Evolutionary conservation across 1,284 basidiomycete genomes (phyloP).

Genomic region (Ustilago bromivora): DNA sequence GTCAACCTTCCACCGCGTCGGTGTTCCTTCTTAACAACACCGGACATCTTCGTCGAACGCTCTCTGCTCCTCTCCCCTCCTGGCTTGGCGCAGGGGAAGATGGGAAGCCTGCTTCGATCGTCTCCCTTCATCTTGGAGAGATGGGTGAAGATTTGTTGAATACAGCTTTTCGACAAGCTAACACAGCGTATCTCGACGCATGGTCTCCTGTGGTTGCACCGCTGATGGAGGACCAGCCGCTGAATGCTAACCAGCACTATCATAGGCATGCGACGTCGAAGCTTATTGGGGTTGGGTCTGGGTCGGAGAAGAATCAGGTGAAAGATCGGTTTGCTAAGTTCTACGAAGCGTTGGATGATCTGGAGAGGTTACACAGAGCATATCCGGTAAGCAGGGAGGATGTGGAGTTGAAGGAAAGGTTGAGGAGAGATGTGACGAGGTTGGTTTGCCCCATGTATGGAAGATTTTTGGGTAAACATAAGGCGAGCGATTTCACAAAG

Average conservation of each 20-base stretch:
- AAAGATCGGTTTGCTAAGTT: conserved; percentile 66
- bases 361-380: conserved; percentile 61
- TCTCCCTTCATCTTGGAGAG: conserved; percentile 49
- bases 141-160: conserved; percentile 56
- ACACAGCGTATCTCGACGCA: conserved; percentile 61
- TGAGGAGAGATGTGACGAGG: conserved; percentile 54
- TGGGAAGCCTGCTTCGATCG: conserved; percentile 26
- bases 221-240: conserved; percentile 59
- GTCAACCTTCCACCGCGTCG: conserved; percentile 58
- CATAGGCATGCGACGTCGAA: conserved; percentile 53
- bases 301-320: conserved; percentile 58
- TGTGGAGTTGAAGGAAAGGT: conserved; percentile 45
- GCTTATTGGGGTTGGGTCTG: conserved; percentile 57
- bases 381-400: conserved; percentile 61
- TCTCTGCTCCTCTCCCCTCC: conserved; percentile 35
- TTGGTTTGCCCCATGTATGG: conserved; percentile 60
- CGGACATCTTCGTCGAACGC: conserved; percentile 47
- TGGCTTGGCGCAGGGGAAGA: conserved; percentile 33
- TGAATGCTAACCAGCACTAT: conserved; percentile 33
- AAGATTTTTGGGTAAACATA: conserved; percentile 56
- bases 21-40: conserved; percentile 66
- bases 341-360: conserved; percentile 62
- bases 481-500: conserved; percentile 58
- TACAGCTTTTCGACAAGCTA: conserved; percentile 55
- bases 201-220: conserved; percentile 62